Percentiles rank a stretch among this genome's conserved stretches.
Evolutionary conservation across 2,329 filamentous ascomycete genomes (phyloP).

Genomic region (Ascochyta rabiei): DNA sequence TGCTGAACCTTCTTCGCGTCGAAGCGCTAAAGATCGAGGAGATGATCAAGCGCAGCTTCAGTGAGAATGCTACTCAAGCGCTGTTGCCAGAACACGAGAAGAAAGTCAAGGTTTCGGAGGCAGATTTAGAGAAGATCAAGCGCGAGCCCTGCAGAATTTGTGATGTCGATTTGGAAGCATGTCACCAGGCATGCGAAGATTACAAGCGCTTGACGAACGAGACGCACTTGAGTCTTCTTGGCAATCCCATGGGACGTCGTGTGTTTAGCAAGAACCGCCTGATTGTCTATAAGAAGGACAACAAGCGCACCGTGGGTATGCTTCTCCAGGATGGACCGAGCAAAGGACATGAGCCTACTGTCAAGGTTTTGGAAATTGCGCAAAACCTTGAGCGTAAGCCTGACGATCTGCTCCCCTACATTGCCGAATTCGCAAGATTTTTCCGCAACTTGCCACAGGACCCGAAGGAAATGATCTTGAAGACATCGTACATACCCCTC

Average conservation of each 20-base stretch:
- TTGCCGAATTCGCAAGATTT: constrained; percentile 70
- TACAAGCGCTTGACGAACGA: constrained; percentile 81
- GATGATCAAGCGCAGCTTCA: constrained; percentile 99
- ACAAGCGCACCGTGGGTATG: constrained; percentile 80
- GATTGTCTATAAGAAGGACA: constrained; percentile 82
- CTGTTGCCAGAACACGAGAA: constrained; percentile 94
- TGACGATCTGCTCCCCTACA: constrained; percentile 85
- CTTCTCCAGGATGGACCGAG: constrained; percentile 77
- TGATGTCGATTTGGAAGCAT: constrained; percentile 77
- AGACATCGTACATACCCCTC: constrained; percentile 72
- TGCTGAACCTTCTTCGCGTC: constrained; percentile 90
- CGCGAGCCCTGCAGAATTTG: constrained; percentile 83
- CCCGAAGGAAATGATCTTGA: constrained; percentile 70
- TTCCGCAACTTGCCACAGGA: constrained; percentile 71
- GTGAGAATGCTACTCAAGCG: constrained; percentile 95
- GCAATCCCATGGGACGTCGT: constrained; percentile 81
- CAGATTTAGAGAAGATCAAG: constrained; percentile 88
- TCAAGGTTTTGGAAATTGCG: constrained; percentile 81
- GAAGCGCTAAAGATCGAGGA: constrained; percentile 98
- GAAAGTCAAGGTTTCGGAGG: constrained; percentile 88
- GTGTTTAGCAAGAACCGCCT: constrained; percentile 78
- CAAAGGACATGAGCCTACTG: constrained; percentile 67
- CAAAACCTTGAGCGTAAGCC: constrained; percentile 72
- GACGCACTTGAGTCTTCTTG: constrained; percentile 75
- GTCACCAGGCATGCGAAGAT: constrained; percentile 81